phyloP scores from a whole-genome alignment of 2,329 filamentous ascomycete genomes.

The Aphanoascus verrucosus region DNA sequence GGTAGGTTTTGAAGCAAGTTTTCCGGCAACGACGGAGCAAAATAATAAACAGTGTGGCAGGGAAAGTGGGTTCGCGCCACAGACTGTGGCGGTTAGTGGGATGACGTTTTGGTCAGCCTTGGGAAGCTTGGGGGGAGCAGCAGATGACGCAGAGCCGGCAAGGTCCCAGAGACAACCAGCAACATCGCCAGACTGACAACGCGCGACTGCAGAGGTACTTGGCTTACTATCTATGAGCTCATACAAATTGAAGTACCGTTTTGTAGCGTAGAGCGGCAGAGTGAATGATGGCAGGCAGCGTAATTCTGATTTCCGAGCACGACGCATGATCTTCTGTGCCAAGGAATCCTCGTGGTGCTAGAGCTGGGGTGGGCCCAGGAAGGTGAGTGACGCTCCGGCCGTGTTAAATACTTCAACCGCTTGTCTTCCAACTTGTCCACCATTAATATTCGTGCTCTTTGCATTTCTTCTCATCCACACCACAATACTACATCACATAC shows the following conservation, averaged over 20 bases:
- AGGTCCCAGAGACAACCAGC: background rate
- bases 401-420: slow-evolving; percentile 9
- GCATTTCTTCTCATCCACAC: background rate
- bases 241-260: too few relatives aligned
- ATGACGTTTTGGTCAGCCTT: background rate
- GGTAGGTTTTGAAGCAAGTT: background rate
- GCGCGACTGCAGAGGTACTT: background rate
- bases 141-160: background rate
- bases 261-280: background rate
- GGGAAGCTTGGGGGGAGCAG: background rate
- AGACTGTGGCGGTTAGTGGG: background rate
- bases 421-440: background rate
- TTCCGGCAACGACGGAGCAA: background rate
- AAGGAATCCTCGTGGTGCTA: background rate
- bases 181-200: background rate
- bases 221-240: too few relatives aligned
- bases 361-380: slow-evolving; percentile 6
- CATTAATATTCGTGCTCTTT: background rate
- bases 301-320: background rate
- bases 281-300: too few relatives aligned
- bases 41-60: background rate
- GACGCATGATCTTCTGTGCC: slow-evolving; percentile 4
- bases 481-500: background rate
- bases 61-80: slow-evolving; percentile 1
- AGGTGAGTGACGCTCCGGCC: background rate